A percentile compares a stretch with the other conserved stretches of the same genome.
Conservation (phyloP, 345 rosid genomes). For the Aurinia saxatilis region DNA sequence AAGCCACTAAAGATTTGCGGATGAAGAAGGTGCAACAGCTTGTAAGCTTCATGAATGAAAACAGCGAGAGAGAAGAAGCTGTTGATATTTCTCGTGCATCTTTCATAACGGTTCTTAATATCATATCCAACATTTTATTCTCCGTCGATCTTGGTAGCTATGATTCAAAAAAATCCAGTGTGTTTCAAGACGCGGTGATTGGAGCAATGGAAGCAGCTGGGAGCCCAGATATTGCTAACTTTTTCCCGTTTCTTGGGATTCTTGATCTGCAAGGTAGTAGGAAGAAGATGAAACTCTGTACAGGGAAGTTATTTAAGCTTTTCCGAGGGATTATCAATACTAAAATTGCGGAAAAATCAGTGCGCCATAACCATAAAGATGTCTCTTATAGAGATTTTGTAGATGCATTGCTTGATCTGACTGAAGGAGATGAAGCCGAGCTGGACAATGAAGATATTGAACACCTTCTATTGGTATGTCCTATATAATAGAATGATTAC, state of each 20-base stretch:
- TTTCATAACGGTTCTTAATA: conserved; percentile 9
- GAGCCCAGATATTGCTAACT: conserved; percentile 9
- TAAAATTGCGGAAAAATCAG: neutral
- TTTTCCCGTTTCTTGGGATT: conserved; percentile 5
- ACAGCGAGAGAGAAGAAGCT: conserved; percentile 9
- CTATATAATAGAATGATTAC: no score
- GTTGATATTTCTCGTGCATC: conserved; percentile 19
- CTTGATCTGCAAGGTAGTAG: conserved; percentile 17
- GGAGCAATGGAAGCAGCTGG: neutral
- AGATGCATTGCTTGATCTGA: conserved; percentile 12
- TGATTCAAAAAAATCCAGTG: neutral
- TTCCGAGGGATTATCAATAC: conserved; percentile 20
- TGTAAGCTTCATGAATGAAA: neutral
- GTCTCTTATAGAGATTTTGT: neutral
- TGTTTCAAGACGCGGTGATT: neutral
- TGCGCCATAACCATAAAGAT: neutral
- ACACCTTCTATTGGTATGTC: conserved; percentile 15
- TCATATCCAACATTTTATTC: conserved; percentile 18
- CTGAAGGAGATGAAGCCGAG: conserved; percentile 3
- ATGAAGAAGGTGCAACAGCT: conserved; percentile 12
- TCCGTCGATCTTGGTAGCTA: conserved; percentile 14
- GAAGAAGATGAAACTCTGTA: neutral
- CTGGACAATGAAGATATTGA: neutral
- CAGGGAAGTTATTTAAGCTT: conserved; percentile 7
- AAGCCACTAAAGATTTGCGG: conserved; percentile 4